These are phyloP conservation scores for Oryza brachyantha DNA, from an alignment of 176 grass and related monocot species.

Conservation along the genomic window DNA sequence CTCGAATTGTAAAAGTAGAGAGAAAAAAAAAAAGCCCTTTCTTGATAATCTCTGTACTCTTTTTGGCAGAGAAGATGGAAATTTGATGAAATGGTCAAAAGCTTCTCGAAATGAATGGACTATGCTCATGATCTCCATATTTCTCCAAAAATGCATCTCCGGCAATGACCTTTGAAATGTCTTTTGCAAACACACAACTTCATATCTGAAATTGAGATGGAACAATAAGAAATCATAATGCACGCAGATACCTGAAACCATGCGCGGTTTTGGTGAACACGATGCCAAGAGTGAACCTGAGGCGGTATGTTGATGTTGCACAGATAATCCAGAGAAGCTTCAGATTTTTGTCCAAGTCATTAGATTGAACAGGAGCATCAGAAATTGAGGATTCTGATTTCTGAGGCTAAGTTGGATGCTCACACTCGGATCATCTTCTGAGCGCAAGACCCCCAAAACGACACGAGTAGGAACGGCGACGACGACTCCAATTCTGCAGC, in stretches of 20 bases:
- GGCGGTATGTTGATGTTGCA: slow-evolving; percentile 80
- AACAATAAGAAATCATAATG: background rate
- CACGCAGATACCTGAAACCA: slow-evolving; percentile 7
- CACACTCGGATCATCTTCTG: slow-evolving; percentile 78
- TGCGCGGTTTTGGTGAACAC: background rate
- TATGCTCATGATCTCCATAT: slow-evolving; percentile 51
- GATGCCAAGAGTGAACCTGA: slow-evolving; percentile 57
- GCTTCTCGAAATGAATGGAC: background rate
- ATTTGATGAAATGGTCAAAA: background rate
- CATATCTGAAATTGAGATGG: slow-evolving; percentile 54
- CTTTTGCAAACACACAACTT: slow-evolving; percentile 73
- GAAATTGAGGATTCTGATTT: slow-evolving; percentile 45
- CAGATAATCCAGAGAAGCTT: slow-evolving; percentile 74
- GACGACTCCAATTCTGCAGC: slow-evolving; percentile 92
- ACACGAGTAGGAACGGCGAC: slow-evolving; percentile 73
- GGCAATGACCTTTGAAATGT: slow-evolving; percentile 59
- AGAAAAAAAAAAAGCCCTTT: too few species aligned
- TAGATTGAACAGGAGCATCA: slow-evolving; percentile 27
- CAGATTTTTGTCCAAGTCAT: slow-evolving; percentile 56
- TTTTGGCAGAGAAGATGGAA: too few species aligned
- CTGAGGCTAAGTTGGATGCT: slow-evolving; percentile 53
- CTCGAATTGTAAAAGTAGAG: too few species aligned
- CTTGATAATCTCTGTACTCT: background rate
- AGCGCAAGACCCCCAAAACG: slow-evolving; percentile 86
- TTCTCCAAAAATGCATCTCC: slow-evolving; percentile 75